Base-by-base conservation (phyloP, 352 stramenopile genomes). In the Elongisporangium prolatum region DNA sequence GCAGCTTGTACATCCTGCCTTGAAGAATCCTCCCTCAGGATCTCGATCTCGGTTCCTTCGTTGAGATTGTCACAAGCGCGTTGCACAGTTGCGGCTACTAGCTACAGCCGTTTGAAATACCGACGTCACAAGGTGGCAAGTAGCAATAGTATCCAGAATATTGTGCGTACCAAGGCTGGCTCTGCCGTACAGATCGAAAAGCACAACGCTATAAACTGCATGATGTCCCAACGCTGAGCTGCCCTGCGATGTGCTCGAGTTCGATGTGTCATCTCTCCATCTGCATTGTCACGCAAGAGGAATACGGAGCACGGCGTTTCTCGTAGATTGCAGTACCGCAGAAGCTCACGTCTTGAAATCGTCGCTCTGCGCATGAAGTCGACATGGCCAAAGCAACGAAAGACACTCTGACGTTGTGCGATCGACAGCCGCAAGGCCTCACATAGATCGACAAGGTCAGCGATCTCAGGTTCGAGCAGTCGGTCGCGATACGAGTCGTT, bases 401-500 rank as follows among this genome's bases (percentile, higher is more conserved):
- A 89, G 24, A 84, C 79, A 14, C 74, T 67, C 53, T 86, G 82
- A 11, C 72, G 75, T 53, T 89, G 80, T 4, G 68, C 24, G 11
- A 85, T 57, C 10, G 77, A 71, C n/a, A 89, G 54, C 20, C 57
- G 57, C 21, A 89, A 60, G 11, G 80, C 80, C 10, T 86, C 74
- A 22, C 75, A 74, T 17, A 89, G 64, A 11, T 72, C 68, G 10
- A 86, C 77, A 17, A 88, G 69, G 25, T 87, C 75, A 14, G 66
- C 63, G 50, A 90, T 90, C 71, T 90, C 80, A 3, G 54, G 25
- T 21, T 61, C 80, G 10, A 87, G 69, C 38, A 90, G 54, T 3
- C 80, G 74, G 34, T 90, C 80, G 24, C 80, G 80, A 38, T 90
- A 88, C 37, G 65, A 65, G 57, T 89, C 80, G 44, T 86, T 84